These are phyloP conservation scores for Kalaharituber pfeilii DNA, from an alignment of 2,329 filamentous ascomycete species.

Conservation along the genomic window DNA sequence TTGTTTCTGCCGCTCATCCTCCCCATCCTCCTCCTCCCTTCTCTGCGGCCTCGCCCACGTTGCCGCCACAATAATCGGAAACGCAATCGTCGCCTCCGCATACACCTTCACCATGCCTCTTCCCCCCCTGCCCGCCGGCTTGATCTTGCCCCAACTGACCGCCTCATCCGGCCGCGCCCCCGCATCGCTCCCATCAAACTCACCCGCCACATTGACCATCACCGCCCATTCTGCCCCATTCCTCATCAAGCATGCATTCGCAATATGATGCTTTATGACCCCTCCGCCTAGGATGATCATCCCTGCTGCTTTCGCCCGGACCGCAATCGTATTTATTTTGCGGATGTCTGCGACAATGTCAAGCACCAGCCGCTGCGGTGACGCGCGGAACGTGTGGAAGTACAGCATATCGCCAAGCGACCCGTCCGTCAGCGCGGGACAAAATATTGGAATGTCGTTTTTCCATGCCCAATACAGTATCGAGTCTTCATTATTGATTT, in stretches of 20 bases:
- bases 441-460: slow-evolving; percentile 94
- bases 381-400: slow-evolving; percentile 89
- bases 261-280: slow-evolving; percentile 95
- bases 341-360: slow-evolving; percentile 92
- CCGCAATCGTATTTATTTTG: slow-evolving; percentile 77
- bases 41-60: slow-evolving; percentile 38
- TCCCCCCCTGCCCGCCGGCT: slow-evolving; percentile 34
- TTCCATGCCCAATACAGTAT: slow-evolving; percentile 97
- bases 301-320: slow-evolving; percentile 69
- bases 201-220: slow-evolving; percentile 92
- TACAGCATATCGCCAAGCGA: slow-evolving; percentile 96
- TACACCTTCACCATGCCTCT: slow-evolving; percentile 51
- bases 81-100: slow-evolving; percentile 49
- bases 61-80: slow-evolving; percentile 49
- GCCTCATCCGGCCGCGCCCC: slow-evolving; percentile 90
- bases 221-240: slow-evolving; percentile 95
- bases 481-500: slow-evolving; percentile 81
- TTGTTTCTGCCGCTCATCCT: neutral
- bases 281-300: slow-evolving; percentile 94
- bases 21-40: slow-evolving; percentile 6
- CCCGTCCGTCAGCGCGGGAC: slow-evolving; percentile 85
- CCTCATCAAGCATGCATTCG: slow-evolving; percentile 91
- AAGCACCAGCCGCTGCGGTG: slow-evolving; percentile 61
- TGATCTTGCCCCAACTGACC: slow-evolving; percentile 98
- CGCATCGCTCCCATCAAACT: slow-evolving; percentile 94